Conservation (phyloP, 306 rosid species). For the Pterocarpus santalinus region DNA sequence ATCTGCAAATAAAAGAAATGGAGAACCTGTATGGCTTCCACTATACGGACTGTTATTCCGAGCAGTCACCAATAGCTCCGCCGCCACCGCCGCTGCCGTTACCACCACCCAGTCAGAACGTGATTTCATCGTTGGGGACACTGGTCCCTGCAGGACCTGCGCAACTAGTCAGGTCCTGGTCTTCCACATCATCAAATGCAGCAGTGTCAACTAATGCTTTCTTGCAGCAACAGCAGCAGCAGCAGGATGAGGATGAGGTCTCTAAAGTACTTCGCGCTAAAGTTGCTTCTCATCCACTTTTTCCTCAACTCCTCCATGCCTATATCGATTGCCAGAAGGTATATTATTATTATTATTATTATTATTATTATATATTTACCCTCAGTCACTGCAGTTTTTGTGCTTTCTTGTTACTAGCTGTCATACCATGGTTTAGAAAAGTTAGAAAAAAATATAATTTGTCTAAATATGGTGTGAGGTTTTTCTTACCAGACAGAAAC, state of each 20-base stretch:
- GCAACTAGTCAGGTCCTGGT: too few species aligned
- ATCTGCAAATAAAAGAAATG: conserved; percentile 43
- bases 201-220: neutral
- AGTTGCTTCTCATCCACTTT: conserved; percentile 84
- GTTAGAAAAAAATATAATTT: too few species aligned
- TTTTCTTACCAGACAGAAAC: too few species aligned
- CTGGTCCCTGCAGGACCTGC: too few species aligned
- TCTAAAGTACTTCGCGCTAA: conserved; percentile 50
- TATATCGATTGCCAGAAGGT: conserved; percentile 87
- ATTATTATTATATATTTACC: too few species aligned
- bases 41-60: conserved; percentile 31
- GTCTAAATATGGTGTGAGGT: too few species aligned
- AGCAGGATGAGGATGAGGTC: conserved; percentile 45
- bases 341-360: too few species aligned
- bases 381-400: too few species aligned
- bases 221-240: neutral
- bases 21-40: conserved; percentile 55
- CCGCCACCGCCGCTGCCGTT: conserved; percentile 1
- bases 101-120: neutral
- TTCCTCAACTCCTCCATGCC: conserved; percentile 70
- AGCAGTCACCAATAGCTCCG: conserved; percentile 43
- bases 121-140: conserved; percentile 16
- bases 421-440: too few species aligned
- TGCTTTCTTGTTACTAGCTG: too few species aligned
- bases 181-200: too few species aligned